Conservation (phyloP, 2,329 filamentous ascomycete species). For the Aspergillus costaricaensis region DNA sequence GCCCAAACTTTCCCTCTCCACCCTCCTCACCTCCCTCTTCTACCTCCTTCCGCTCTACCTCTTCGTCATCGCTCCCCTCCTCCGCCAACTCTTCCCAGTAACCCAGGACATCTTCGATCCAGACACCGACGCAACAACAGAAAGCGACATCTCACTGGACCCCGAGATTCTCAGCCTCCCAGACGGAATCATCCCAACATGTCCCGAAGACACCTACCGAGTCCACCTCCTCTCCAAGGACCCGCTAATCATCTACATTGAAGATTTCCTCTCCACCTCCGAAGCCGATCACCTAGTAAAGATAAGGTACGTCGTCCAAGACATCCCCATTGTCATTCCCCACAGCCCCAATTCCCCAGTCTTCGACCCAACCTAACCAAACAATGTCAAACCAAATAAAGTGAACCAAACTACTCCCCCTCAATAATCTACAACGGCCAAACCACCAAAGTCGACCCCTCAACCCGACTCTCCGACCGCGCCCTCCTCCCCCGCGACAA, state of each 20-base stretch:
- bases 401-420: constrained; percentile 50
- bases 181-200: constrained; percentile 31
- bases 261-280: constrained; percentile 52
- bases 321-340: background rate
- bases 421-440: constrained; percentile 57
- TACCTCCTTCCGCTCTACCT: constrained; percentile 42
- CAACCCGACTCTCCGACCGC: constrained; percentile 56
- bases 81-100: constrained; percentile 29
- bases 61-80: constrained; percentile 37
- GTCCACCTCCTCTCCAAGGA: constrained; percentile 55
- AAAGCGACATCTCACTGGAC: constrained; percentile 23
- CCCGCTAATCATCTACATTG: constrained; percentile 61
- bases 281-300: constrained; percentile 56
- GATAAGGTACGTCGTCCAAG: constrained; percentile 50
- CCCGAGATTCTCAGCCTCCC: constrained; percentile 37
- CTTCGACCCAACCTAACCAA: background rate
- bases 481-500: constrained; percentile 50
- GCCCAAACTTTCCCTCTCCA: constrained; percentile 26
- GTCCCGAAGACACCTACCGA: constrained; percentile 31
- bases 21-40: constrained; percentile 36
- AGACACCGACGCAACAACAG: constrained; percentile 12
- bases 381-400: background rate
- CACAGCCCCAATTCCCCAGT: background rate
- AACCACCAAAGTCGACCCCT: constrained; percentile 50
- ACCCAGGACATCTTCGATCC: constrained; percentile 11